Evolutionary conservation across 306 rosid species (phyloP), one percentile per base, ranked within the genome.

Genomic region (Rubus parviflorus): DNA sequence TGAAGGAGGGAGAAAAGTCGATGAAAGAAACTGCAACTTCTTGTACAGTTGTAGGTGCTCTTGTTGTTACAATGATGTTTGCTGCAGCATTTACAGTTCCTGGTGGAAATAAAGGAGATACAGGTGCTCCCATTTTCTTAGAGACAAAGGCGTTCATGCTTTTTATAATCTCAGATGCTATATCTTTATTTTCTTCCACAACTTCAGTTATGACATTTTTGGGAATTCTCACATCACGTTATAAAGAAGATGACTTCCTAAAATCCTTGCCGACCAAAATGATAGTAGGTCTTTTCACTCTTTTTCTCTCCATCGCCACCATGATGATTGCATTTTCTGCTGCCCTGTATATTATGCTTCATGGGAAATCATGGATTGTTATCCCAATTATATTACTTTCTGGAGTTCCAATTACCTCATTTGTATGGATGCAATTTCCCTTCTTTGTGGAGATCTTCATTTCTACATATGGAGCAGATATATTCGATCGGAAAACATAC

Each of bases 171-270:
- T 74, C 85, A 0, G 80, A 83, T 77, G 76, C 84, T 0, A n/a
- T 62, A 25, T 85, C 89, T 2, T 6, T 86, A 7, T 77, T 84
- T 57, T 48, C 88, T 16, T 83, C 89, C 0, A 17, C 85, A 2
- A 75, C 88, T 25, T 48, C 74, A 4, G 74, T 70, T 1, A 70
- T 70, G 23, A 7, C 30, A 17, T 70, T 70, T 35, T 47, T 83
- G 42, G 80, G 88, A 22, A 81, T 88, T 52, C 90, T 88, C 23
- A 84, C 80, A 0, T 75, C 92, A 3, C 78, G 92, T 41, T 89
- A 84, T 14, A 72, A 82, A 0, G 89, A 86, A 30, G 73, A 79
- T 1, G 91, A 88, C 4, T 88, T 88, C 45, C 74, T 58, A 5
- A 74, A 1, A 20, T 66, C 85, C 9, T 23, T 88, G 4, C 89